Conservation (phyloP, 306 rosid species). For the Dalbergia oliveri region DNA sequence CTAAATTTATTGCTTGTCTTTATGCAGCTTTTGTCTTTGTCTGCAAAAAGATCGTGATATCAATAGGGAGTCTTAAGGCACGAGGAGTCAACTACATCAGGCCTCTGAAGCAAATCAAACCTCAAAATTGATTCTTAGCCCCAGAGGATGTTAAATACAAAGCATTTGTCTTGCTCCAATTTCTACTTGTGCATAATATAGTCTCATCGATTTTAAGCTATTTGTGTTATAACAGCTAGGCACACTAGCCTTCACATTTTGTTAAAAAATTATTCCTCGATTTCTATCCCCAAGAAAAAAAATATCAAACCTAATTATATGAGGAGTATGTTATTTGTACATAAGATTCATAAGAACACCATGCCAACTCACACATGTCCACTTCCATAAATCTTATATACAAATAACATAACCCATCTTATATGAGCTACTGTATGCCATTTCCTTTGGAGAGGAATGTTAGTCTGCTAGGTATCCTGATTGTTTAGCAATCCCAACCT, state of each 20-base stretch:
- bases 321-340: too few species aligned
- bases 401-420: too few species aligned
- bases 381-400: too few species aligned
- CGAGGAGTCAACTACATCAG: conserved; percentile 36
- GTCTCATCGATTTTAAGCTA: background rate
- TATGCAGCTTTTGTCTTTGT: conserved; percentile 72
- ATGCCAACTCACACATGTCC: too few species aligned
- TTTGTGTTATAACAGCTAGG: background rate
- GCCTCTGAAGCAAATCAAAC: conserved; percentile 26
- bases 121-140: conserved; percentile 22
- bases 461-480: background rate
- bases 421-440: conserved; percentile 1
- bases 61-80: conserved; percentile 37
- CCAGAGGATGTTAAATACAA: background rate
- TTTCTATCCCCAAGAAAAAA: background rate
- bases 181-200: background rate
- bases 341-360: too few species aligned
- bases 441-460: conserved; percentile 15
- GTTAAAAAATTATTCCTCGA: background rate
- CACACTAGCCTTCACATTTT: conserved; percentile 9
- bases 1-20: conserved; percentile 25
- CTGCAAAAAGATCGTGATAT: conserved; percentile 56
- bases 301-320: background rate
- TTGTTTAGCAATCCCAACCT: background rate
- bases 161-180: conserved; percentile 21